phyloP scores from a whole-genome alignment of 2,329 filamentous ascomycete species.

The Colletotrichum sp. region DNA sequence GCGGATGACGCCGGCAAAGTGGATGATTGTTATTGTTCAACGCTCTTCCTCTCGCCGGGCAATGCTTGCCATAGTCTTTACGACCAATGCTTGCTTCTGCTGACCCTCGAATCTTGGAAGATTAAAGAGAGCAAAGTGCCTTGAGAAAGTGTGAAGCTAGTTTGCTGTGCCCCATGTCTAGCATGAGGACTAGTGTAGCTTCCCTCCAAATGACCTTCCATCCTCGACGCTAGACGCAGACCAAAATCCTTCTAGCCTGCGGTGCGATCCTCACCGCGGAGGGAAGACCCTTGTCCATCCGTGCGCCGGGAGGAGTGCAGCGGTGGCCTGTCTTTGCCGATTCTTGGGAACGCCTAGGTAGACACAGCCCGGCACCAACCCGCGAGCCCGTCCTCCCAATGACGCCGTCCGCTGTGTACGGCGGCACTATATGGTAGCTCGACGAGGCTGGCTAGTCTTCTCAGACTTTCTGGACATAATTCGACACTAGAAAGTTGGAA shows the following conservation, averaged over 20 bases:
- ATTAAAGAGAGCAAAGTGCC: background rate
- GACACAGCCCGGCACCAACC: background rate
- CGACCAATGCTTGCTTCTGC: background rate
- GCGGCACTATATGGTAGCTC: background rate
- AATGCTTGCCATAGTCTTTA: background rate
- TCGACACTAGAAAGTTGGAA: background rate
- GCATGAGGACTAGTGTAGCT: background rate
- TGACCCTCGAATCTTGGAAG: slow-evolving; percentile 1
- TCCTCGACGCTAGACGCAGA: background rate
- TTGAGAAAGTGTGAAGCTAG: background rate
- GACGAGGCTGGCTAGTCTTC: slow-evolving; percentile 2
- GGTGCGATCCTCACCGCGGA: background rate
- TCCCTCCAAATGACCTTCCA: background rate
- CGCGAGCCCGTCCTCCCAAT: background rate
- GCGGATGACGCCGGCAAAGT: background rate
- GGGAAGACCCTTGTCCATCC: slow-evolving; percentile 1
- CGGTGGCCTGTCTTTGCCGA: slow-evolving; percentile 12
- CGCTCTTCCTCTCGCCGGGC: background rate
- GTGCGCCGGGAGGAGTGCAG: slow-evolving; percentile 7
- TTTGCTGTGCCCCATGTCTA: background rate
- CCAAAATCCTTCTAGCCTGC: slow-evolving; percentile 3
- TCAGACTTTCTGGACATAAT: background rate
- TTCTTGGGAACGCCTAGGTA: slow-evolving; percentile 12
- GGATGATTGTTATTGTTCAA: background rate
- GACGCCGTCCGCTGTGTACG: background rate